Evolutionary conservation across 2,329 filamentous ascomycete species (phyloP).

Genomic region (Fusarium austroafricanum): DNA sequence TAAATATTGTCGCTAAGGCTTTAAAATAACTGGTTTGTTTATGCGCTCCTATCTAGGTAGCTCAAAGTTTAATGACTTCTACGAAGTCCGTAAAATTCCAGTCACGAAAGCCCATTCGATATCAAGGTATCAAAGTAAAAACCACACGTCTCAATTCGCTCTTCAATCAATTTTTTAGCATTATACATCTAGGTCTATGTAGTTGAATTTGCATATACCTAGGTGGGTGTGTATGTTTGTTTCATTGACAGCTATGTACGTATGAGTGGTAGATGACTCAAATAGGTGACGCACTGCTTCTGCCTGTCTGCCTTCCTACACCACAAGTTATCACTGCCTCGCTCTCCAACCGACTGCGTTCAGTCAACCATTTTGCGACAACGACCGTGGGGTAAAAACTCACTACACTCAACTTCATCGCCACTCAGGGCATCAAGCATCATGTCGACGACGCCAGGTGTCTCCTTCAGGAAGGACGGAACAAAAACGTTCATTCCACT

Average conservation of each 20-base stretch:
- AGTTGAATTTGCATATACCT: too few species aligned
- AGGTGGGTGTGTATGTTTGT: background rate
- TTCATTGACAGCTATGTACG: background rate
- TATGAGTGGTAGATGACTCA: conserved; percentile 1
- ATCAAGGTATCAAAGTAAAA: background rate
- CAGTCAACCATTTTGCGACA: background rate
- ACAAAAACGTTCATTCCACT: conserved; percentile 55
- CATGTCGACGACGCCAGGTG: conserved; percentile 31
- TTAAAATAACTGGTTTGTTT: background rate
- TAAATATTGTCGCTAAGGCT: background rate
- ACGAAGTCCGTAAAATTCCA: background rate
- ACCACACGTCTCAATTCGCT: background rate
- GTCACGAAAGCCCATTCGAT: background rate
- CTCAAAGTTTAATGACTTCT: background rate
- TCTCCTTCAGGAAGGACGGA: conserved; percentile 29
- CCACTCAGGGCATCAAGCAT: conserved; percentile 1
- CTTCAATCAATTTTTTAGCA: background rate
- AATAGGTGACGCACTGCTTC: conserved; percentile 25
- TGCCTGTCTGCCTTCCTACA: conserved; percentile 24
- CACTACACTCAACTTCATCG: background rate
- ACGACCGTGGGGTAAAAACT: conserved; percentile 14
- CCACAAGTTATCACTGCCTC: background rate
- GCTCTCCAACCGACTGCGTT: conserved; percentile 1
- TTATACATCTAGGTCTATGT: too few species aligned
- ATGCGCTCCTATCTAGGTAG: background rate